A percentile compares a stretch with the other conserved stretches of the same genome.
Evolutionary conservation across 768 basidiomycete species (phyloP).

Genomic region (Lactarius akahatsu): DNA sequence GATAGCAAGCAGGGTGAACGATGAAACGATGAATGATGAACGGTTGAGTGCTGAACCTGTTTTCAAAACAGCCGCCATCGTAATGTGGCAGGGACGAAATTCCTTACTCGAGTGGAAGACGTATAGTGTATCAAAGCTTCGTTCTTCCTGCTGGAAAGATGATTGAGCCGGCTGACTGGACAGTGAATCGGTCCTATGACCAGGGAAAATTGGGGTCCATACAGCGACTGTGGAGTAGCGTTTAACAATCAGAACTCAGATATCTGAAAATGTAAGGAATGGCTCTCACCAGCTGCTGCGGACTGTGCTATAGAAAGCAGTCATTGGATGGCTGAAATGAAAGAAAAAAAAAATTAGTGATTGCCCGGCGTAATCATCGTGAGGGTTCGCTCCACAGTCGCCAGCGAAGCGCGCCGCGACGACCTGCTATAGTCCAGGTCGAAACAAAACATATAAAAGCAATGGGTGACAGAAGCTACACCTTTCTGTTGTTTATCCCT

Average conservation of each 20-base stretch:
- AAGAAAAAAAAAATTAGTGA: not conserved
- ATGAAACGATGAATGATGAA: not conserved
- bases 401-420: not conserved
- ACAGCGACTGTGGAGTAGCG: not conserved
- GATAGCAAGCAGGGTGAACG: not conserved
- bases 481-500: not conserved
- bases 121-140: not conserved
- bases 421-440: not conserved
- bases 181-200: not conserved
- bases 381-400: constrained; percentile 6
- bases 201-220: not conserved
- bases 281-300: not conserved
- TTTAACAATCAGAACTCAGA: not conserved
- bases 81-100: not conserved
- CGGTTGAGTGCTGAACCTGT: not conserved
- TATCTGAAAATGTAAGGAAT: not conserved
- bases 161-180: not conserved
- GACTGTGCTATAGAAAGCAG: not conserved
- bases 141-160: not conserved
- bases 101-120: not conserved
- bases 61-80: not conserved
- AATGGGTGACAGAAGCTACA: constrained; percentile 10
- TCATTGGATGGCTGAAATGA: not conserved
- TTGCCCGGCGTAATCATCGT: not conserved
- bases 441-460: constrained; percentile 18